Conservation (phyloP, 805 yeast species). For the Wickerhamomyces sydowiorum region DNA sequence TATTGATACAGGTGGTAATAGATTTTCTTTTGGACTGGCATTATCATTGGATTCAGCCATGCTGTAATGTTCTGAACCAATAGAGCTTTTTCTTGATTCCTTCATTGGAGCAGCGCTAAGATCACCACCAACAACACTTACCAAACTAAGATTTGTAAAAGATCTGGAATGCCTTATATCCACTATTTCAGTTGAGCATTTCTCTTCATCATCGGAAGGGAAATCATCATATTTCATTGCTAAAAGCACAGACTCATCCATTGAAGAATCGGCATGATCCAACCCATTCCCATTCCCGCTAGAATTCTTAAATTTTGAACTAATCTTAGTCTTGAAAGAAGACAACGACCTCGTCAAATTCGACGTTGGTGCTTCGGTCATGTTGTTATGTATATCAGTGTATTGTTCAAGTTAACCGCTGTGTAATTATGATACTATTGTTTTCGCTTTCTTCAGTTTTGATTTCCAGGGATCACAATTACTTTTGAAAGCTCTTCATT, state of each 20-base stretch:
- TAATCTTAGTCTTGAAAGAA: constrained; percentile 17
- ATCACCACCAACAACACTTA: neutral
- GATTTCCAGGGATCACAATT: too few relatives aligned
- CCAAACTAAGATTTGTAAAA: neutral
- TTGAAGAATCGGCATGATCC: neutral
- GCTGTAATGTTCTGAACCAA: neutral
- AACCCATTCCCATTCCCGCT: neutral
- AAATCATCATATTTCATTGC: constrained; percentile 20
- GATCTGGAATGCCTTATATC: neutral
- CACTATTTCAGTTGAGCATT: neutral
- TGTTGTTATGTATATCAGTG: neutral
- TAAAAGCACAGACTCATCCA: constrained; percentile 11
- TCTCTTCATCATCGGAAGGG: neutral
- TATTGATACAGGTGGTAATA: neutral
- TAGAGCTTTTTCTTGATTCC: neutral
- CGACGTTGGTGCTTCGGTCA: constrained; percentile 1
- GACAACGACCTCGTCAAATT: constrained; percentile 19
- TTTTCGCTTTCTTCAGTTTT: neutral
- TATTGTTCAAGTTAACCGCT: neutral
- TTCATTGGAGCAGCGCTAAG: neutral
- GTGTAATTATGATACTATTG: neutral
- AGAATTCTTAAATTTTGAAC: constrained; percentile 12
- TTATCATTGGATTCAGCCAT: neutral
- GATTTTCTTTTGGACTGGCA: neutral
- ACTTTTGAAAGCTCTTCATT: too few relatives aligned